A percentile compares a stretch with the other conserved stretches of the same genome.
phyloP scores from a whole-genome alignment of 148 eudicot genomes.

The Vaccinium vitisidaea region DNA sequence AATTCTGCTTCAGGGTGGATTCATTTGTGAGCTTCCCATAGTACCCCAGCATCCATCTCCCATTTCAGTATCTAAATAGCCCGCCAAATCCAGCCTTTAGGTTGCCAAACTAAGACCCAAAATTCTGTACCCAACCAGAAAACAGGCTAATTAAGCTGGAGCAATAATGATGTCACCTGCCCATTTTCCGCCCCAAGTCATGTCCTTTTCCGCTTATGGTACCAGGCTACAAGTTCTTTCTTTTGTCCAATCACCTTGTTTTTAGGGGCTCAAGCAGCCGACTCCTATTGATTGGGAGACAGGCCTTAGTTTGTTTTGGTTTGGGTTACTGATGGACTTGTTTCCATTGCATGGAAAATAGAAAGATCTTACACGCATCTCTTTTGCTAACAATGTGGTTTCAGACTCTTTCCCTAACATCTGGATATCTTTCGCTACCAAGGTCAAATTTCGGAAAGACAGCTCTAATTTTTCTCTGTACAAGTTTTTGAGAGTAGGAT shows the following conservation, averaged over 20 bases:
- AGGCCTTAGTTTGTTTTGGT: not conserved
- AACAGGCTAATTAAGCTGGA: not conserved
- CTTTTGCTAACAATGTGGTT: not conserved
- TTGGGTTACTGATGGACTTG: not conserved
- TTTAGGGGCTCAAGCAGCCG: not conserved
- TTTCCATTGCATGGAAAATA: not conserved
- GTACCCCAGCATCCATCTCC: no score
- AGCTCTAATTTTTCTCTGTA: not conserved
- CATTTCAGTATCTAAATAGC: no score
- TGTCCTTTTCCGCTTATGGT: not conserved
- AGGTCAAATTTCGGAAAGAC: not conserved
- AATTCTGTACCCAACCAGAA: not conserved
- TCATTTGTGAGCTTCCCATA: no score
- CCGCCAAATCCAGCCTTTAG: no score
- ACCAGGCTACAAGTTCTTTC: not conserved
- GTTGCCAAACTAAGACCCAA: not conserved
- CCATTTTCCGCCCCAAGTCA: no score
- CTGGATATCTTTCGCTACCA: not conserved
- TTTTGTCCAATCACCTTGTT: not conserved
- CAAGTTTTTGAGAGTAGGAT: not conserved
- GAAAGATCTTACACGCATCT: not conserved
- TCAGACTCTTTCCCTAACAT: not conserved
- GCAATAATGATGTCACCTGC: not conserved
- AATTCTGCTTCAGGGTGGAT: no score
- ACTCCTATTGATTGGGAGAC: not conserved